Conservation (phyloP, 139 green algal genomes). For the Chlorella sp. region DNA sequence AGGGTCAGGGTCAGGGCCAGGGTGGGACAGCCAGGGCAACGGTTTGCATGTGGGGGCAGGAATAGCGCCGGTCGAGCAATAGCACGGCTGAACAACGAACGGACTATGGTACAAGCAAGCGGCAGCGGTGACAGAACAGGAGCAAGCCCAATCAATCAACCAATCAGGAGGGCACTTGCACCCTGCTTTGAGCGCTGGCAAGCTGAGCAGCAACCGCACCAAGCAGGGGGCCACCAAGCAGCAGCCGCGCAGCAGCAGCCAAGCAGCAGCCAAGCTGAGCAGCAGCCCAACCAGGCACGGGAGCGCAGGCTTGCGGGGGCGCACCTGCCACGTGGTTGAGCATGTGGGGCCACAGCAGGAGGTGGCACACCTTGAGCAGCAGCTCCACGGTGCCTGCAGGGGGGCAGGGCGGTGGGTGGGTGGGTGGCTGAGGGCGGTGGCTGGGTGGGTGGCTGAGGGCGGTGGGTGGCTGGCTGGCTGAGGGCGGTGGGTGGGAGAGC, state of each 20-base stretch:
- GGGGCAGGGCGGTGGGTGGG: not conserved
- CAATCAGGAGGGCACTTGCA: too few relatives aligned
- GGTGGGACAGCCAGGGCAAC: too few relatives aligned
- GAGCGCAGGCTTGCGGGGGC: not conserved
- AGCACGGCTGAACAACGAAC: too few relatives aligned
- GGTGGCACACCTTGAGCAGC: constrained; percentile 34
- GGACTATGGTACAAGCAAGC: not conserved
- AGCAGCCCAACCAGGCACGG: not conserved
- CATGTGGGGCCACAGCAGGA: constrained; percentile 41
- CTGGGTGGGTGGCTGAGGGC: not conserved
- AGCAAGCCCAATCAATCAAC: too few relatives aligned
- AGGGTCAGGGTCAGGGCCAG: too few relatives aligned
- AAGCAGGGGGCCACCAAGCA: not conserved
- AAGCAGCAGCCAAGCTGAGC: not conserved
- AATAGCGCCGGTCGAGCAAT: too few relatives aligned
- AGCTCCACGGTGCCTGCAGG: constrained; percentile 16
- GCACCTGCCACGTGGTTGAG: not conserved
- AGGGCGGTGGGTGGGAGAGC: not conserved
- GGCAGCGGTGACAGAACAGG: not conserved
- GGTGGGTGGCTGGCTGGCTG: not conserved
- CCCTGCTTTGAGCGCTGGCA: too few relatives aligned
- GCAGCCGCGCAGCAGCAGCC: not conserved
- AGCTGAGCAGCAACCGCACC: too few relatives aligned
- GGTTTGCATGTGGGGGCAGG: too few relatives aligned
- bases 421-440: not conserved